Percentiles rank a stretch among this genome's conserved stretches.
These are phyloP conservation scores for Physocladia obscura DNA, from an alignment of 192 early-diverging fungal genomes.

Conservation along the genomic window DNA sequence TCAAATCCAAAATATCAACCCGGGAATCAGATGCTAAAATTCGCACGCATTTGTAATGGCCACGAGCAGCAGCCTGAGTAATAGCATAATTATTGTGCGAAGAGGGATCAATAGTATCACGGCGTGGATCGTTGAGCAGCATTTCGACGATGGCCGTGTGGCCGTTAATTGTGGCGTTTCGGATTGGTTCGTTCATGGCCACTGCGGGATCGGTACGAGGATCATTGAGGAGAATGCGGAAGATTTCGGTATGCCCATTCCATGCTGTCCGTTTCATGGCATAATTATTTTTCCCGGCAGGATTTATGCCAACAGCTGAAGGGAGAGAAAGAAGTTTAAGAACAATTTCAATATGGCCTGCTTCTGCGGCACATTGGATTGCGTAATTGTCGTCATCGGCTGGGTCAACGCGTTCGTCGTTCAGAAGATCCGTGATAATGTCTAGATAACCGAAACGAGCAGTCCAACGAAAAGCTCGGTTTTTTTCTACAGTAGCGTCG, in stretches of 20 bases:
- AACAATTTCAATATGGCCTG: slow-evolving; percentile 3
- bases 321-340: not conserved
- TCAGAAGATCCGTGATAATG: not conserved
- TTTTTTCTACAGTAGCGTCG: not conserved
- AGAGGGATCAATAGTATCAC: not conserved
- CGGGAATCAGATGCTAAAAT: slow-evolving; percentile 6
- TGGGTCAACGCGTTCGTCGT: not conserved
- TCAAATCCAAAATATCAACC: not conserved
- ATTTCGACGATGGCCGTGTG: slow-evolving; percentile 25
- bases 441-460: not conserved
- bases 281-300: not conserved
- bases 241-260: slow-evolving; percentile 27
- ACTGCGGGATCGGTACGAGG: not conserved
- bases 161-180: slow-evolving; percentile 19
- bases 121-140: slow-evolving; percentile 17
- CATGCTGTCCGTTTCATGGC: slow-evolving; percentile 6
- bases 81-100: slow-evolving; percentile 6
- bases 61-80: slow-evolving; percentile 1
- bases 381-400: slow-evolving; percentile 25
- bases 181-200: not conserved
- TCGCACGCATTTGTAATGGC: not conserved
- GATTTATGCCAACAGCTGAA: not conserved
- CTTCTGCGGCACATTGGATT: slow-evolving; percentile 2
- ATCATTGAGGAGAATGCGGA: slow-evolving; percentile 23
- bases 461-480: not conserved